Percentiles rank a stretch among this genome's conserved stretches.
Conservation (phyloP, 75 land plant genomes). For the Azolla pinnata region DNA sequence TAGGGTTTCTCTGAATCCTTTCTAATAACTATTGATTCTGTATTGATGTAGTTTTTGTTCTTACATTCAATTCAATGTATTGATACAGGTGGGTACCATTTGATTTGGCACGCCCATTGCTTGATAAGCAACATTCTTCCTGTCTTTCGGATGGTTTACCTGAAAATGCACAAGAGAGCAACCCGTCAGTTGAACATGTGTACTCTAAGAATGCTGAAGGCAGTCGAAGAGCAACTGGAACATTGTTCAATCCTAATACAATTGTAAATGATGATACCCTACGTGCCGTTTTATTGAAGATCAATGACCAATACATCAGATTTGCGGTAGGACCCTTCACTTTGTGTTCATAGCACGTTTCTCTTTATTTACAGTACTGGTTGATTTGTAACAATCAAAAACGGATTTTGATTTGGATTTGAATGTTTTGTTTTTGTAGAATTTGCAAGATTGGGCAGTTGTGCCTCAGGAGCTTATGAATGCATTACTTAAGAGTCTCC, state of each 20-base stretch:
- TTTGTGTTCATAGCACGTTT: not conserved
- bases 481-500: conserved; percentile 3
- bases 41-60: too few species aligned
- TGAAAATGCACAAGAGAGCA: not conserved
- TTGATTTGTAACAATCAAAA: too few species aligned
- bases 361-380: not conserved
- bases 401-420: not conserved
- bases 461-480: conserved; percentile 4
- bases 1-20: too few species aligned
- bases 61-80: too few species aligned
- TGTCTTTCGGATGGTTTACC: conserved; percentile 48
- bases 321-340: not conserved
- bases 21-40: too few species aligned
- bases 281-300: not conserved
- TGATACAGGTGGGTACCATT: conserved; percentile 28
- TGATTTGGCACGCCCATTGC: conserved; percentile 19
- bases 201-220: too few species aligned
- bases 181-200: too few species aligned
- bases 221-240: not conserved
- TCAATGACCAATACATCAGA: not conserved
- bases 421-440: not conserved
- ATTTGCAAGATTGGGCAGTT: not conserved
- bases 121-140: conserved; percentile 29
- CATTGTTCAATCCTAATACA: not conserved
- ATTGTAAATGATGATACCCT: not conserved